These are phyloP conservation scores for Escallonia herrerae DNA, from an alignment of 129 eudicot genomes.

Conservation along the genomic window DNA sequence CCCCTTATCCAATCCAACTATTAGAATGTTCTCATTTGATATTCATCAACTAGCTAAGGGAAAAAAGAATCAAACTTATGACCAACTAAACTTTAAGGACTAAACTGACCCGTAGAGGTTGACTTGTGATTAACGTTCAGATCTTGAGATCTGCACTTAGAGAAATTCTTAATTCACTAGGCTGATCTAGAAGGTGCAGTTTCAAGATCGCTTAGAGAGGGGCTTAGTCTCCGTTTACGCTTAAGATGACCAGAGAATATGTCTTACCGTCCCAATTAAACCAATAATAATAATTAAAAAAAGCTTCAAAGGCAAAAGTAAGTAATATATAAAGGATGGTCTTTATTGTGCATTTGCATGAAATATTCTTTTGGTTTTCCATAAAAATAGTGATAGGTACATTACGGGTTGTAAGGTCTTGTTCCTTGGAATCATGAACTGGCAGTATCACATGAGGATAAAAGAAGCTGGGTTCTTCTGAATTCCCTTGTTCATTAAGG, in stretches of 20 bases:
- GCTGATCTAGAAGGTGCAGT: too few relatives aligned
- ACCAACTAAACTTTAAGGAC: too few relatives aligned
- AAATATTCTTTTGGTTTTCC: conserved; percentile 31
- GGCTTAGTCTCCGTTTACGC: too few relatives aligned
- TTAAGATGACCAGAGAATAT: too few relatives aligned
- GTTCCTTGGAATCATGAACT: conserved; percentile 19
- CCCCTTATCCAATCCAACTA: conserved; percentile 28
- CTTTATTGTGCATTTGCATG: conserved; percentile 7
- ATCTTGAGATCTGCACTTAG: too few relatives aligned
- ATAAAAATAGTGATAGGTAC: conserved; percentile 21
- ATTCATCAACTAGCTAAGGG: conserved; percentile 6
- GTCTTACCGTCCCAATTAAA: not conserved
- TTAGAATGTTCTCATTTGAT: not conserved
- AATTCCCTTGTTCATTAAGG: not conserved
- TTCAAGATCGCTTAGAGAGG: too few relatives aligned
- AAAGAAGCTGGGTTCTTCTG: not conserved
- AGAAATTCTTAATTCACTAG: too few relatives aligned
- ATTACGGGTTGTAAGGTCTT: conserved; percentile 23
- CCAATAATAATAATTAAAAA: too few relatives aligned
- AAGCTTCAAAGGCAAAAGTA: not conserved
- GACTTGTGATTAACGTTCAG: too few relatives aligned
- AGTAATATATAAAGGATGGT: conserved; percentile 11
- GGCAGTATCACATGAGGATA: conserved; percentile 3
- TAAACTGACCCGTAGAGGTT: too few relatives aligned
- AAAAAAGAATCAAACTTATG: not conserved